Conservation (phyloP, 2,329 filamentous ascomycete species). For the Didymella pinodella region DNA sequence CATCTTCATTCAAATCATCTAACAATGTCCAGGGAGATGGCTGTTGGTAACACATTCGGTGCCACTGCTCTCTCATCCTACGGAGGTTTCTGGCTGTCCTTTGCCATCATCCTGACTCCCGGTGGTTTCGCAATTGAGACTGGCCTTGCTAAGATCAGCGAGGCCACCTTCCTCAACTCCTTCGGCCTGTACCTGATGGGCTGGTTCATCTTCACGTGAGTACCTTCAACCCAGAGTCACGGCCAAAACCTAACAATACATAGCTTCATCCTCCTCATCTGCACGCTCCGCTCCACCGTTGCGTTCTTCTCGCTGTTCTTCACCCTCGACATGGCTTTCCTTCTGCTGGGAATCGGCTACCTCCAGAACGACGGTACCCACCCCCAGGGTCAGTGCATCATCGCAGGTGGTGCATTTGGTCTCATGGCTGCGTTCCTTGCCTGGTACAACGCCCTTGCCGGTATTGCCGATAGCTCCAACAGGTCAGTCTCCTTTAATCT, state of each 20-base stretch:
- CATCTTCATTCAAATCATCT: neutral
- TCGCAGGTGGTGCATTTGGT: constrained; percentile 62
- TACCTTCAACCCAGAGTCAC: constrained; percentile 57
- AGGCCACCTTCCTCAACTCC: constrained; percentile 58
- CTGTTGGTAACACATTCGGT: constrained; percentile 69
- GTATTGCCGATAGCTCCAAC: constrained; percentile 63
- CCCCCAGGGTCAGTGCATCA: constrained; percentile 57
- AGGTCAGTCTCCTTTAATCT: constrained; percentile 42
- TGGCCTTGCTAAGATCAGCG: constrained; percentile 46
- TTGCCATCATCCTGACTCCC: constrained; percentile 65
- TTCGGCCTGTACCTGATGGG: constrained; percentile 66
- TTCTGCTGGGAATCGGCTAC: constrained; percentile 64
- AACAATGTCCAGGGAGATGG: constrained; percentile 56
- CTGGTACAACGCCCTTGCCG: constrained; percentile 64
- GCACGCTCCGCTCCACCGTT: constrained; percentile 65
- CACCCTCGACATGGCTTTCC: constrained; percentile 65
- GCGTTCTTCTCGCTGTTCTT: constrained; percentile 66
- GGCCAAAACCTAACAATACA: too few species aligned
- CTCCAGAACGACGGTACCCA: constrained; percentile 55
- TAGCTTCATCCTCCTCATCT: constrained; percentile 59
- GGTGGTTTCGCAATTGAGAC: constrained; percentile 60
- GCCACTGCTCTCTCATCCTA: constrained; percentile 68
- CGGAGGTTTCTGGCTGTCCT: constrained; percentile 69
- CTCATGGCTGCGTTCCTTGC: constrained; percentile 62
- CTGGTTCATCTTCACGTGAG: constrained; percentile 62